Base-by-base conservation (phyloP, 1,284 basidiomycete species). In the Tilletia walkeri region DNA sequence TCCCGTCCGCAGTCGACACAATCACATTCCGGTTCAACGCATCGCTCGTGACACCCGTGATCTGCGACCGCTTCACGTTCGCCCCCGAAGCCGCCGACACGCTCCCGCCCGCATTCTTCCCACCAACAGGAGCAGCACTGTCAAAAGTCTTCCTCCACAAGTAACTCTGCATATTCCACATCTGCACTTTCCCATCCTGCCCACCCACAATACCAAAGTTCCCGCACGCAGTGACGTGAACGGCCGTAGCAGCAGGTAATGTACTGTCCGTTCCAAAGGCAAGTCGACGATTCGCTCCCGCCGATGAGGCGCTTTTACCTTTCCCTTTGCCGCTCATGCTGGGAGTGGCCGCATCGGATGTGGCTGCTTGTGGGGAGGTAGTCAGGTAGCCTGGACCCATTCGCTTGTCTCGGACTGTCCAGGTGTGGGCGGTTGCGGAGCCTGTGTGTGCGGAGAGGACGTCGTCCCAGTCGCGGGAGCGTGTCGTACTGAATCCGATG, bases 381-480 rank as follows among this genome's bases (percentile, higher is more conserved):
- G 65, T 48, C 12, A 66, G 65, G n/a, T 47, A 66, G 65, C 65
- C 39, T 63, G 73, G 73, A 48, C 75, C 74, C 73, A 78, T 77
- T 49, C 75, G 72, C 72, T 80, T 80, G 70, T 82, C 78, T 16
- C 78, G 67, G 18, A 78, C 76, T 0, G 75, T 79, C 80, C 80
- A 82, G 3, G 80, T 78, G 67, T 79, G 76, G 34, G 68, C 69
- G 59, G 72, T 70, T 67, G 72, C 65, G n/a, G 69, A 73, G 20
- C 93, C 92, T 1, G 88, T 86, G 82, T 98, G 95, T 0, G 90
- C 89, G 9, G 95, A 95, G 4, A 99, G 84, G 54, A 99, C 91
- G 79, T 99, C 94, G 80, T 98, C 95, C 96, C 96, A 99, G 76
- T 99, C 95, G 82, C 94, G 95, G 20, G 92, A 88, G 30, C 94